phyloP scores from a whole-genome alignment of 371 early-diverging fungal genomes.

The Mortierella sp. region DNA sequence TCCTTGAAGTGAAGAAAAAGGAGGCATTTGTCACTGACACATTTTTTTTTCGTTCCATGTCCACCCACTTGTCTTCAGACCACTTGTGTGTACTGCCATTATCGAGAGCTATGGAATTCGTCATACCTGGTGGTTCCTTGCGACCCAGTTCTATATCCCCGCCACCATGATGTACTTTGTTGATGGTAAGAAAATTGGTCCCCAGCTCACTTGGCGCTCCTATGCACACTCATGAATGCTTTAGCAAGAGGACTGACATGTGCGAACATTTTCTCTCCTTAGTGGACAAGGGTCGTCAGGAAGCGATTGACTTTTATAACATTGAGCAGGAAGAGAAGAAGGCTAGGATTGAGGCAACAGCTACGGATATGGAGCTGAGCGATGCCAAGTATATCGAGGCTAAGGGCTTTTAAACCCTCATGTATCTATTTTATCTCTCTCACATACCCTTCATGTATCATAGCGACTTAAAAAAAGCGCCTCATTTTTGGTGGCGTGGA shows the following conservation, averaged over 20 bases:
- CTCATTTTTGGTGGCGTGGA: not conserved
- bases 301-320: constrained; percentile 20
- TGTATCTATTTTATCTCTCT: not conserved
- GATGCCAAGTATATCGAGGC: not conserved
- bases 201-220: not conserved
- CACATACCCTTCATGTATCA: not conserved
- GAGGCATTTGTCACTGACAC: not conserved
- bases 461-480: too few species aligned
- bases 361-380: not conserved
- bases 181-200: constrained; percentile 12
- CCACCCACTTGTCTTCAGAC: not conserved
- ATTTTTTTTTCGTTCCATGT: not conserved
- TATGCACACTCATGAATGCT: not conserved
- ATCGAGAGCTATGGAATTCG: constrained; percentile 27
- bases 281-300: constrained; percentile 25
- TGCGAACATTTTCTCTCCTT: too few species aligned
- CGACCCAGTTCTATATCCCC: constrained; percentile 23
- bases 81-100: constrained; percentile 29
- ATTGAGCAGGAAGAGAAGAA: constrained; percentile 18
- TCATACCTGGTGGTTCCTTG: constrained; percentile 25
- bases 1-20: too few species aligned
- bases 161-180: constrained; percentile 23
- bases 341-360: not conserved
- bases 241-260: not conserved
- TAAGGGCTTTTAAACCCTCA: not conserved